A percentile compares a stretch with the other conserved stretches of the same genome.
phyloP scores from a whole-genome alignment of 208 protist species.

The Tetramitus jugosus region DNA sequence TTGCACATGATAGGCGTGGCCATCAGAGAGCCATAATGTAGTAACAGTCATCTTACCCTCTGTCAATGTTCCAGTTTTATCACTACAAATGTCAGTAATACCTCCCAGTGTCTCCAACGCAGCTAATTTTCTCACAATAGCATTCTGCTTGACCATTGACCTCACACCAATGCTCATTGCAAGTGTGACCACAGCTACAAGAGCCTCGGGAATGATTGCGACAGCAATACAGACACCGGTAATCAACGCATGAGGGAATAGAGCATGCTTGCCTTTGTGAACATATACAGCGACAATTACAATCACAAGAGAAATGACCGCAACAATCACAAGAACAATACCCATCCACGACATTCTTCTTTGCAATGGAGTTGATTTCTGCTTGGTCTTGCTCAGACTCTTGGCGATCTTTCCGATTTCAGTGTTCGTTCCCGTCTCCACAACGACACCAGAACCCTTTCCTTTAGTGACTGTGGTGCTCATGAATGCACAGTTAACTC shows the following conservation, averaged over 20 bases:
- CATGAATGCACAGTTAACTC: too few relatives aligned
- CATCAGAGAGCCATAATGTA: not conserved
- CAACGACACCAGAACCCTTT: conserved; percentile 63
- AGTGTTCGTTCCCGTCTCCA: conserved; percentile 55
- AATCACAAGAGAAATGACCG: conserved; percentile 56
- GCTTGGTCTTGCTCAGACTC: conserved; percentile 44
- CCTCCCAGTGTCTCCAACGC: conserved; percentile 73
- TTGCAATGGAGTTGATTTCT: conserved; percentile 56
- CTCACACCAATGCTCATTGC: conserved; percentile 68
- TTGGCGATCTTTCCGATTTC: conserved; percentile 74
- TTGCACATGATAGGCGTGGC: not conserved
- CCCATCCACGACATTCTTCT: conserved; percentile 70
- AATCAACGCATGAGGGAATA: conserved; percentile 50
- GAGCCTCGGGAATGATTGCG: conserved; percentile 72
- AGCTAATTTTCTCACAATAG: conserved; percentile 66
- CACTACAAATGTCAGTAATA: conserved; percentile 78
- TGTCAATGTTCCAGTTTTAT: conserved; percentile 82
- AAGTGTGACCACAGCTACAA: conserved; percentile 65
- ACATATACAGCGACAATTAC: conserved; percentile 52
- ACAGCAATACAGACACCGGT: conserved; percentile 70
- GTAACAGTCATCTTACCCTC: conserved; percentile 69
- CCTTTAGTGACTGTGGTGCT: conserved; percentile 62
- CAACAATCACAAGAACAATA: conserved; percentile 56
- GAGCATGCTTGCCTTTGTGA: conserved; percentile 57
- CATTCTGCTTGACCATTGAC: conserved; percentile 69